phyloP scores from a whole-genome alignment of 1,284 basidiomycete species.

The Marasmius tenuissimus region DNA sequence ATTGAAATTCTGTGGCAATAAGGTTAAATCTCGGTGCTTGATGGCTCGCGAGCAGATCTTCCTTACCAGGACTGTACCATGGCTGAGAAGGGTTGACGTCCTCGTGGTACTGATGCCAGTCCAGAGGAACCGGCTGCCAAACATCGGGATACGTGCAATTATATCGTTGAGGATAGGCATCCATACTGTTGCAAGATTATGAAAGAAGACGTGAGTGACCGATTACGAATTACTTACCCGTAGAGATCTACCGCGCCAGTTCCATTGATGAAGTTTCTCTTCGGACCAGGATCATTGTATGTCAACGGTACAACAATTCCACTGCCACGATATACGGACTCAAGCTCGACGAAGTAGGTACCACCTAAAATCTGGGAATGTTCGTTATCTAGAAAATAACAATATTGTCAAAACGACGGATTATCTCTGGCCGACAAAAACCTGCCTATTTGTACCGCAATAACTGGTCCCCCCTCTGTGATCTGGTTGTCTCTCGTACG shows the following conservation, averaged over 20 bases:
- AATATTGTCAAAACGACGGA: background rate
- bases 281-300: slow-evolving; percentile 67
- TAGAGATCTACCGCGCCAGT: slow-evolving; percentile 46
- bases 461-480: slow-evolving; percentile 68
- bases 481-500: slow-evolving; percentile 69
- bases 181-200: slow-evolving; percentile 19
- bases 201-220: background rate
- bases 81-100: slow-evolving; percentile 58
- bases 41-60: too few relatives aligned
- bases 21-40: background rate
- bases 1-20: slow-evolving; percentile 55
- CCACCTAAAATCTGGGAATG: slow-evolving; percentile 58
- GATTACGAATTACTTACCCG: slow-evolving; percentile 30
- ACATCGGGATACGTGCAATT: slow-evolving; percentile 66
- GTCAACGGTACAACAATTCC: slow-evolving; percentile 70
- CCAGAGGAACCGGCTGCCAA: slow-evolving; percentile 59
- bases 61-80: slow-evolving; percentile 60
- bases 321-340: slow-evolving; percentile 46
- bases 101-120: slow-evolving; percentile 60
- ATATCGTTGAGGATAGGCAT: slow-evolving; percentile 72
- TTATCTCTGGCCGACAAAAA: background rate
- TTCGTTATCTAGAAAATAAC: slow-evolving; percentile 63
- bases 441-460: slow-evolving; percentile 71
- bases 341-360: slow-evolving; percentile 68
- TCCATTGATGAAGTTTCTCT: slow-evolving; percentile 68